Percentiles rank a stretch among this genome's conserved stretches.
phyloP scores from a whole-genome alignment of 371 early-diverging fungal species.

The Blastocladiella emersonii region DNA sequence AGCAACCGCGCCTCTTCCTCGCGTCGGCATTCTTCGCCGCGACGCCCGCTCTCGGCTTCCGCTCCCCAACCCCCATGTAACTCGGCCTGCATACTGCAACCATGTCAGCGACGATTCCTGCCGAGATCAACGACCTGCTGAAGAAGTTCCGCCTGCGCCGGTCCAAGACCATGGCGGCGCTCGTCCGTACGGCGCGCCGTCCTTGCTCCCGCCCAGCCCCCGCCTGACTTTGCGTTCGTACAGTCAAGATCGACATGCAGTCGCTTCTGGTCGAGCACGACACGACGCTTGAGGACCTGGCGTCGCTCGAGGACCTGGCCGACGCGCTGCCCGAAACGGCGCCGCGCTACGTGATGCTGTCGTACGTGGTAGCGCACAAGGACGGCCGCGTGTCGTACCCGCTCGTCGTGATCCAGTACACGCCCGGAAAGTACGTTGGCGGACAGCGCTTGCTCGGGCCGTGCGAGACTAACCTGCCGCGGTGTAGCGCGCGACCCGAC shows the following conservation, averaged over 20 bases:
- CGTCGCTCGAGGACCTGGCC: slow-evolving; percentile 10
- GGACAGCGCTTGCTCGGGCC: too few species aligned
- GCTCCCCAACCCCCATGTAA: too few species aligned
- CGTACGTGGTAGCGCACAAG: slow-evolving; percentile 16
- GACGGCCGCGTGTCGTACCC: slow-evolving; percentile 24
- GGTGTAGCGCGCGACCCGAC: neutral
- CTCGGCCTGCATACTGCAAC: too few species aligned
- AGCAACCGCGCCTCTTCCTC: too few species aligned
- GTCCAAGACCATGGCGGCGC: neutral
- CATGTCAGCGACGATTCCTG: too few species aligned
- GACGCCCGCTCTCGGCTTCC: too few species aligned
- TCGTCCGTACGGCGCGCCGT: neutral
- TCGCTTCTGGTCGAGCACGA: neutral
- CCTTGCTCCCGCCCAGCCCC: too few species aligned
- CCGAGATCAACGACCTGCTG: too few species aligned
- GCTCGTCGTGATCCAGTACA: slow-evolving; percentile 13
- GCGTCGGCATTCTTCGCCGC: too few species aligned
- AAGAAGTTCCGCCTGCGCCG: neutral
- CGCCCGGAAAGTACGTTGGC: slow-evolving; percentile 16
- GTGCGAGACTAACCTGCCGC: too few species aligned
- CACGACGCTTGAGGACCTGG: neutral
- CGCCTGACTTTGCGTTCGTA: neutral
- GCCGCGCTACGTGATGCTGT: slow-evolving; percentile 21
- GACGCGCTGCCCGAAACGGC: slow-evolving; percentile 21
- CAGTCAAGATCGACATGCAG: neutral